Evolutionary conservation across 192 early-diverging fungal genomes (phyloP), one percentile per base, ranked within the genome.

Genomic region (Coemansia sp.): DNA sequence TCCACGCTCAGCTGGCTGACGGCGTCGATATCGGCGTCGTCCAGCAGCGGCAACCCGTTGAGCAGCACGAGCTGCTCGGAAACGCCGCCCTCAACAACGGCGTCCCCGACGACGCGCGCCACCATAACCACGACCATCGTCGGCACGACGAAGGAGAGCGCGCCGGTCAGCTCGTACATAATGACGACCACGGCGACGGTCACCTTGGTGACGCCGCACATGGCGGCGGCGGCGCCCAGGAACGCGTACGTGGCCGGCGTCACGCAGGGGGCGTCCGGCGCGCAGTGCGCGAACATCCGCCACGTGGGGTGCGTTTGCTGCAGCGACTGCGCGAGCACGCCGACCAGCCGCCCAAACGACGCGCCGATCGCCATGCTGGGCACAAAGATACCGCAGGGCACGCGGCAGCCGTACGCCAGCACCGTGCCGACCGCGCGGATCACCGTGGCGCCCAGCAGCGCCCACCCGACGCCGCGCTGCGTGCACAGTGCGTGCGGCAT

Each of bases 151-250:
- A 96, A 99, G 13, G 90, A 90, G 21, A 99, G 72, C 2, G 95
- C 92, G 15, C 94, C 94, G 0, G 97, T 99, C 55, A 99, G 76
- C 66, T 99, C 97, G 76, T 97, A 99, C 93, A 98, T 96, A 68
- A 99, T 98, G 10, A 99, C 95, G 0, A 94, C 93, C 18, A 94
- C 77, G 21, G 89, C 88, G 4, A 92, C 78, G n/a, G 93, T 92
- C 57, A 91, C 89, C 61, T 90, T 81, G 6, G 93, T 95, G 11
- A 93, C 89, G 3, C 93, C 93, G 40, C 83, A 86, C 57, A 97
- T 75, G 6, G 89, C 84, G 2, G 93, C 94, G 0, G 93, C 94
- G 1, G 96, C 93, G 19, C 96, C 96, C 34, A 97, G 78, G 59
- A 96, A 86, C 30, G 95, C 93, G 70, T 99, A 99, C 1, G 90